These are phyloP conservation scores for Globisporangium recalcitrans DNA, from an alignment of 352 stramenopile species.

Conservation along the genomic window DNA sequence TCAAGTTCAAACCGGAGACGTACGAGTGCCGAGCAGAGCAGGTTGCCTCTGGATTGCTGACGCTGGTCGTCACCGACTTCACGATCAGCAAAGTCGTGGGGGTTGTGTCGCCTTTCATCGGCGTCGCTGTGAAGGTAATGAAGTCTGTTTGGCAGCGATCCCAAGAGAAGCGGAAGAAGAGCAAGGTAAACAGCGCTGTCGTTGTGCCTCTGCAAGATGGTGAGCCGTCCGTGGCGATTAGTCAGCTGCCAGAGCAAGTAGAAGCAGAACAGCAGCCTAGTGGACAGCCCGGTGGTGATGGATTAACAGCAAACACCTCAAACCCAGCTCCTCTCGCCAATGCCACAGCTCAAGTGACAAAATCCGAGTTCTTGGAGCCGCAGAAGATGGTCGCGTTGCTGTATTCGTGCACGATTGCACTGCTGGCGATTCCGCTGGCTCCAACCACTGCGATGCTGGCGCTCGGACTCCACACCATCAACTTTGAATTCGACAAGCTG, in stretches of 20 bases:
- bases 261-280: neutral
- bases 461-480: constrained; percentile 53
- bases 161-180: constrained; percentile 20
- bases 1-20: constrained; percentile 46
- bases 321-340: neutral
- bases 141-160: constrained; percentile 13
- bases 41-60: constrained; percentile 54
- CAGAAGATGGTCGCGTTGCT: constrained; percentile 82
- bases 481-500: constrained; percentile 81
- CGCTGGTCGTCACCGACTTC: constrained; percentile 75
- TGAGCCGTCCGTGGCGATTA: neutral
- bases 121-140: constrained; percentile 19
- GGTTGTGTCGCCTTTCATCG: constrained; percentile 26
- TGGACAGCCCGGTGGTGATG: no score
- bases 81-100: constrained; percentile 53
- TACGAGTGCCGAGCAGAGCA: constrained; percentile 61
- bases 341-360: constrained; percentile 20
- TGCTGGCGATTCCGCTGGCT: constrained; percentile 68
- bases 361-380: constrained; percentile 65
- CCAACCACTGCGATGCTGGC: constrained; percentile 47
- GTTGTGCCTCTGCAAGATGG: constrained; percentile 19
- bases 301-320: neutral
- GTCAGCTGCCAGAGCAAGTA: neutral
- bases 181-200: constrained; percentile 17
- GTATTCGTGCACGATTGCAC: constrained; percentile 69